A percentile compares a stretch with the other conserved stretches of the same genome.
Conservation (phyloP, 371 early-diverging fungal species). For the Syncephalastrum monosporum region DNA sequence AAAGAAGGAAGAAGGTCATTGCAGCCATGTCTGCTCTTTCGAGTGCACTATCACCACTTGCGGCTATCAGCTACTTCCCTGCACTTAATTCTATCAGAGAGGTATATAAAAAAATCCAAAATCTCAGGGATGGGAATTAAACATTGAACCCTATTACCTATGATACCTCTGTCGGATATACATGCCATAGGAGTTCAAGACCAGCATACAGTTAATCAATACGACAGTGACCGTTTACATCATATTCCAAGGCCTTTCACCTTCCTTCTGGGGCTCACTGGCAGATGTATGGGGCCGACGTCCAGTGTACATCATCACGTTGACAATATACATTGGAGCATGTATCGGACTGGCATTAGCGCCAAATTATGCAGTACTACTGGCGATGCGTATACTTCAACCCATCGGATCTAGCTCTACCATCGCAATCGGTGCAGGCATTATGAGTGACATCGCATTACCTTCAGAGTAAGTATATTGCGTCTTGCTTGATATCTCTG, state of each 20-base stretch:
- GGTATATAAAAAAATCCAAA: conserved; percentile 6
- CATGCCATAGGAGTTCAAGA: conserved; percentile 13
- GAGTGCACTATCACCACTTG: conserved; percentile 13
- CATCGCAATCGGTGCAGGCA: conserved; percentile 30
- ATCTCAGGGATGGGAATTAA: neutral
- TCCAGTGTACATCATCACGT: conserved; percentile 51
- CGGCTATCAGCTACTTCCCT: conserved; percentile 21
- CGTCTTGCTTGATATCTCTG: neutral
- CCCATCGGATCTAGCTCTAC: conserved; percentile 57
- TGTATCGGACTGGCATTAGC: conserved; percentile 57
- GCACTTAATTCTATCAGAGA: conserved; percentile 13
- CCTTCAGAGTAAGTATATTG: conserved; percentile 38
- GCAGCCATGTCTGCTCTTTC: conserved; percentile 10
- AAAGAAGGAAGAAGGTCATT: too few relatives aligned
- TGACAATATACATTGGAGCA: conserved; percentile 49
- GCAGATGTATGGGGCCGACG: conserved; percentile 57
- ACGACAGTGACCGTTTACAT: conserved; percentile 24
- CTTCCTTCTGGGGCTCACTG: conserved; percentile 53
- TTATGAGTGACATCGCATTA: conserved; percentile 47
- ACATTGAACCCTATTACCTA: neutral
- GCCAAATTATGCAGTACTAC: conserved; percentile 41
- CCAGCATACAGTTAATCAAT: conserved; percentile 14
- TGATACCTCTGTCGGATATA: neutral
- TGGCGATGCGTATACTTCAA: conserved; percentile 57
- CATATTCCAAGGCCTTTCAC: conserved; percentile 22